Base-by-base conservation (phyloP, 2,329 filamentous ascomycete genomes). In the Fusarium gaditjirri region DNA sequence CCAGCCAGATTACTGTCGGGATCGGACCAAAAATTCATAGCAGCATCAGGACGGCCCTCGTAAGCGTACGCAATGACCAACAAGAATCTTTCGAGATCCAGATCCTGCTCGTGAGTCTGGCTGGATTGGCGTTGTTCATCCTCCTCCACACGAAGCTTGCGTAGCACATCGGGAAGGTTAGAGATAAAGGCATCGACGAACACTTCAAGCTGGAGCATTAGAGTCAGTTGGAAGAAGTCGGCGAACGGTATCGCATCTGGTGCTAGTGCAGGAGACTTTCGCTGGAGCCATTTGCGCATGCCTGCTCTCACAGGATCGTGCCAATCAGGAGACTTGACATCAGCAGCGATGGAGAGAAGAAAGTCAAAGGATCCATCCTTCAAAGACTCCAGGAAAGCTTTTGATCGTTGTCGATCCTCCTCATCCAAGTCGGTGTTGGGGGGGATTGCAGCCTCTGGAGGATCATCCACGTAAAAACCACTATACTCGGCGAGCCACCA, bases 401-500 rank as follows among this genome's bases (percentile, higher is more conserved):
- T 92, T 5, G 92, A 90, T 65, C 94, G 87, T 71, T 91, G 87
- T 53, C 89, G 89, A 58, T 92, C 90, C 80, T 96, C 94, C 82
- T 87, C 83, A 72, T 90, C 88, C 19, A 93, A 83, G 76, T 94
- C 89, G 61, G 92, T 87, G 52, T 87, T 88, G 46, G 86, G 85
- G 2, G 80, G 81, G 33, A 90, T 85, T 31, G 86, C 85, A 53
- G 88, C 86, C 70, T 88, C 85, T 38, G 89, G 87, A 25, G 89
- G 88, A 75, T 92, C 89, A 75, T 97, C 94, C 64, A 93, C 87
- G 79, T 95, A 97, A 86, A 94, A 93, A 6, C 94, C 94, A 73
- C 93, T 96, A 82, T 98, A 98, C 78, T 98, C 94, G 36, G 94
- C 92, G 50, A 98, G 87, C 96, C 96, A 99, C 88, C 93, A 94